phyloP scores from a whole-genome alignment of 2,329 filamentous ascomycete species.

The Aspergillus sclerotialis region DNA sequence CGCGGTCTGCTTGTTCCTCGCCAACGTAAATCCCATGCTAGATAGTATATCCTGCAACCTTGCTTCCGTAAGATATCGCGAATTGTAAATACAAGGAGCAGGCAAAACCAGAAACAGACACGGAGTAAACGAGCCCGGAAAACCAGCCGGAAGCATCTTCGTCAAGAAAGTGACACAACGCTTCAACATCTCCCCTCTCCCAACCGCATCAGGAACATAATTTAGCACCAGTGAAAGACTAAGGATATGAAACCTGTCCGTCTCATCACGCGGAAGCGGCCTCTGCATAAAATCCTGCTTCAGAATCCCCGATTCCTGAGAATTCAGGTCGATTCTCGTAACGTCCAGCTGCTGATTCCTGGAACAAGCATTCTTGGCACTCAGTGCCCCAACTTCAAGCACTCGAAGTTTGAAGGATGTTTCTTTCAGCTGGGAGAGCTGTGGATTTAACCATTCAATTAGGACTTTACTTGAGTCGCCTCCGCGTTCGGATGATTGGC shows the following conservation, averaged over 20 bases:
- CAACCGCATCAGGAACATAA: conserved; percentile 72
- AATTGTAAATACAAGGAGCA: conserved; percentile 80
- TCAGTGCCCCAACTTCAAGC: conserved; percentile 85
- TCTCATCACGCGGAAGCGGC: conserved; percentile 55
- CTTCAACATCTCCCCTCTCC: conserved; percentile 77
- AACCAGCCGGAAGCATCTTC: conserved; percentile 10
- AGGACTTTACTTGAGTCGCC: conserved; percentile 58
- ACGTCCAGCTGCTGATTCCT: conserved; percentile 63
- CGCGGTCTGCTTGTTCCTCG: conserved; percentile 64
- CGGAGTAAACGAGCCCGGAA: conserved; percentile 25
- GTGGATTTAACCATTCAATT: conserved; percentile 49
- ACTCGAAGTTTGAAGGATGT: conserved; percentile 48
- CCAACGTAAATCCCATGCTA: conserved; percentile 63
- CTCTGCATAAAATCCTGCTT: conserved; percentile 93
- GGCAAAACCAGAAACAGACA: conserved; percentile 85
- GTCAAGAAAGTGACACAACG: conserved; percentile 66
- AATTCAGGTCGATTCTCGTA: conserved; percentile 82
- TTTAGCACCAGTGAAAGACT: conserved; percentile 91
- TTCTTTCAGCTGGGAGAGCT: conserved; percentile 16
- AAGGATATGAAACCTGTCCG: conserved; percentile 76
- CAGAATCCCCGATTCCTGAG: conserved; percentile 67
- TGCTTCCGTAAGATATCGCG: conserved; percentile 73
- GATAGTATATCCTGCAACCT: conserved; percentile 67
- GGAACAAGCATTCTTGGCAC: conserved; percentile 77
- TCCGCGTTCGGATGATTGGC: conserved; percentile 53